Base-by-base conservation (phyloP, 331 rosid genomes). In the Cydonia oblonga region DNA sequence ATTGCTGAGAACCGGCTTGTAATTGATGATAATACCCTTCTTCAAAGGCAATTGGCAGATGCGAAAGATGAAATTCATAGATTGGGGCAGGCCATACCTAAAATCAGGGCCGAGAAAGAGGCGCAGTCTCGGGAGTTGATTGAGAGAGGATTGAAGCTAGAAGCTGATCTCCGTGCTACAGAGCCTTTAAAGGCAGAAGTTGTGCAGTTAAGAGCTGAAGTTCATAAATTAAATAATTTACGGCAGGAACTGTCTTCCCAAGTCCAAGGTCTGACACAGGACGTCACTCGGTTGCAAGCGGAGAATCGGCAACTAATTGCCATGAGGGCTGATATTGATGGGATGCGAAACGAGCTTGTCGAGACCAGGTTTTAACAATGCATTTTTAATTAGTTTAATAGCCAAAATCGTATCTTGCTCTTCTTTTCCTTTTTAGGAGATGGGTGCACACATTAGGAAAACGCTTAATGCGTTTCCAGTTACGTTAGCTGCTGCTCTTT, bases 281-380 rank as follows among this genome's bases (percentile, higher is more conserved):
- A 76, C 14, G 26, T 75, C 16, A 79, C 79, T 59, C 77, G 68
- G 44, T 66, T 77, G 58, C 80, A 79, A 81, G 81, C 69, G 7
- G 88, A 84, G 66, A 84, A 84, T 71, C 86, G 79, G 78, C 84
- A 84, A 52, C 67, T 83, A 44, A 56, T 70, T 81, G 40, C 76
- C 71, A 75, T 83, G 84, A 76, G 75, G 71, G 69, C 71, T 42
- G 82, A 83, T 69, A 32, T 73, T 38, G 87, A 83, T 75, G 76
- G 72, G 66, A 66, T 86, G 82, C 75, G 61, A 68, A 70, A 83
- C 13, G 87, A 83, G 75, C 84, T 83, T 66, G 25, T 79, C n/a
- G 84, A 83, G 63, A 86, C 86, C 67, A 86, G 87, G 90, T 83
- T 83, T 64, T 76, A 81, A 73, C 69, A 54, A 62, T 38, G 68